Percentiles rank a stretch among this genome's conserved stretches.
phyloP scores from a whole-genome alignment of 2,329 filamentous ascomycete genomes.

The Fusarium succisae region DNA sequence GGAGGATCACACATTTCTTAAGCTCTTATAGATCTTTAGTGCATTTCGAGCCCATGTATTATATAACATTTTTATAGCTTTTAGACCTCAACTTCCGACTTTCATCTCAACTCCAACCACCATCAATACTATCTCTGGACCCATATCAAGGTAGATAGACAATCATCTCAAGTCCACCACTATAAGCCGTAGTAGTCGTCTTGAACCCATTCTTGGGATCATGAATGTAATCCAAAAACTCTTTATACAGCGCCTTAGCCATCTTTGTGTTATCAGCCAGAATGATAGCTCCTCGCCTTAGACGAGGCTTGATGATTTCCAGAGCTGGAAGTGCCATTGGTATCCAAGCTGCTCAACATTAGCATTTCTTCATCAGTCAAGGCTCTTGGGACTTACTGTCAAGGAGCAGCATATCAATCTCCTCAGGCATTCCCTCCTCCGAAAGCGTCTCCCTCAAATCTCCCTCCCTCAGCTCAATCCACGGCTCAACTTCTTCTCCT shows the following conservation, averaged over 20 bases:
- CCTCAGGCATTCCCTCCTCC: constrained; percentile 50
- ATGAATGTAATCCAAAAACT: constrained; percentile 58
- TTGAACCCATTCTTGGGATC: constrained; percentile 59
- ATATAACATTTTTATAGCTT: background rate
- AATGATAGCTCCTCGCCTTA: constrained; percentile 59
- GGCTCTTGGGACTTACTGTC: constrained; percentile 61
- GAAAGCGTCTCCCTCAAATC: constrained; percentile 65
- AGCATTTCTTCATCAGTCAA: background rate
- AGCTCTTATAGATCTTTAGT: background rate
- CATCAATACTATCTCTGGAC: background rate
- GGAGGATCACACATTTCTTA: background rate
- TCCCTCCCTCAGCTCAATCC: constrained; percentile 67
- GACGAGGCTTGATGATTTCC: constrained; percentile 56
- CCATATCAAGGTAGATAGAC: constrained; percentile 26
- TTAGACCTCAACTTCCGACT: background rate
- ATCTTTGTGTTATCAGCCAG: constrained; percentile 60
- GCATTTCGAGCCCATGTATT: too few relatives aligned
- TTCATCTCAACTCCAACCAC: constrained; percentile 28
- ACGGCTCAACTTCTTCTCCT: constrained; percentile 58
- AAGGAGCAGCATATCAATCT: constrained; percentile 67
- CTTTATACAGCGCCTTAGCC: constrained; percentile 54
- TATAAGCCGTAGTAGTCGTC: constrained; percentile 48
- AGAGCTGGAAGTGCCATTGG: constrained; percentile 63
- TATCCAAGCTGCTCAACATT: constrained; percentile 60
- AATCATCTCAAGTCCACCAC: constrained; percentile 45